These are phyloP conservation scores for Citrus glauca DNA, from an alignment of 345 rosid genomes.

Conservation along the genomic window DNA sequence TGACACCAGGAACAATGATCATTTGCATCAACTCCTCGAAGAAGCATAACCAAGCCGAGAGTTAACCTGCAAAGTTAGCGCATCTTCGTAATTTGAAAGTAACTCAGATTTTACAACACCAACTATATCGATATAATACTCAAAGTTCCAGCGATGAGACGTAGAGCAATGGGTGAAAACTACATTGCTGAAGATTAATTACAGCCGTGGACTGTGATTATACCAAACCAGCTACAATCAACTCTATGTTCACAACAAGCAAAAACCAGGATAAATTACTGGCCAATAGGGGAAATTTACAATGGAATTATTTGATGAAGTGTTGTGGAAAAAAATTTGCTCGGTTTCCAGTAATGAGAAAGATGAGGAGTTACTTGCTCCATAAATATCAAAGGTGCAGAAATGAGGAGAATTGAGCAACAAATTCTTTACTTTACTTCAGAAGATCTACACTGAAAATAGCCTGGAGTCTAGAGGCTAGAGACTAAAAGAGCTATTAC, in stretches of 20 bases:
- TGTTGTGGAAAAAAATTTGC: not conserved
- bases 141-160: not conserved
- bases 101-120: not conserved
- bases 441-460: not conserved
- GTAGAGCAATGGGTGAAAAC: not conserved
- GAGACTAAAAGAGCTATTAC: not conserved
- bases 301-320: not conserved
- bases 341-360: not conserved
- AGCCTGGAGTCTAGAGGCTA: not conserved
- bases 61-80: conserved; percentile 43
- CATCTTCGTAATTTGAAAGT: not conserved
- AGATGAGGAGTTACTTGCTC: not conserved
- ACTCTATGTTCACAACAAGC: not conserved
- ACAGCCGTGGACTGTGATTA: not conserved
- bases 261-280: not conserved
- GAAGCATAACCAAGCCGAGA: conserved; percentile 52
- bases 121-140: not conserved
- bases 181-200: not conserved
- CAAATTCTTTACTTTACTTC: not conserved
- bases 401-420: not conserved
- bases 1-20: conserved; percentile 97
- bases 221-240: not conserved
- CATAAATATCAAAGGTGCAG: not conserved
- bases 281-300: not conserved
- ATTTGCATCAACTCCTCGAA: conserved; percentile 82